These are phyloP conservation scores for Aschersonia sp. DNA, from an alignment of 2,329 filamentous ascomycete species.

Conservation along the genomic window DNA sequence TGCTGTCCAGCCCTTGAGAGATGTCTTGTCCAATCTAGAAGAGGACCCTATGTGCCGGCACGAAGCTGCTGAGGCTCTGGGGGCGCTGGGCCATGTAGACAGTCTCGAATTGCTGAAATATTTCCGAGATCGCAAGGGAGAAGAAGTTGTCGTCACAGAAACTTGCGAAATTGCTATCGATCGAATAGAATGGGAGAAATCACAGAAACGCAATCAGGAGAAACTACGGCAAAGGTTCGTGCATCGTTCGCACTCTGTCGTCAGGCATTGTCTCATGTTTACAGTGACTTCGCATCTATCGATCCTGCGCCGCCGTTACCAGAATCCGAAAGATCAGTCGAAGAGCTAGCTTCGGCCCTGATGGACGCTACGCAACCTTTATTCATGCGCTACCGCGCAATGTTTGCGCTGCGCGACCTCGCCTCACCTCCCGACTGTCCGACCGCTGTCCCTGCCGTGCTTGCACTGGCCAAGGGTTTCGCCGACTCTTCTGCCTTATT, in stretches of 20 bases:
- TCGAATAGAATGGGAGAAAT: slow-evolving; percentile 86
- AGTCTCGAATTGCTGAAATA: slow-evolving; percentile 61
- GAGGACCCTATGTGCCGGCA: slow-evolving; percentile 94
- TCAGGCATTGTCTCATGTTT: not conserved
- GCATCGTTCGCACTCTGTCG: not conserved
- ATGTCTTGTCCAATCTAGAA: slow-evolving; percentile 60
- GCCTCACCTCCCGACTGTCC: slow-evolving; percentile 85
- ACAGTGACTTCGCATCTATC: slow-evolving; percentile 85
- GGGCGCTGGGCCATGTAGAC: slow-evolving; percentile 62
- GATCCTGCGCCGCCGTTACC: slow-evolving; percentile 87
- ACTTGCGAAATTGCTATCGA: slow-evolving; percentile 96
- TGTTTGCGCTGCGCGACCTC: slow-evolving; percentile 93
- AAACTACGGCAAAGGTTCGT: slow-evolving; percentile 67
- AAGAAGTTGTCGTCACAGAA: slow-evolving; percentile 74
- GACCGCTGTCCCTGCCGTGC: slow-evolving; percentile 76
- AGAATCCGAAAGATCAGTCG: slow-evolving; percentile 52
- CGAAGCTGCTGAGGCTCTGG: slow-evolving; percentile 89
- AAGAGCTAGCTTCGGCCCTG: slow-evolving; percentile 60
- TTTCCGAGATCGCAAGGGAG: slow-evolving; percentile 60
- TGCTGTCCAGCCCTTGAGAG: slow-evolving; percentile 57
- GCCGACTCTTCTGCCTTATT: slow-evolving; percentile 81
- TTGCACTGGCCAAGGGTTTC: slow-evolving; percentile 75
- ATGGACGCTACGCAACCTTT: slow-evolving; percentile 68
- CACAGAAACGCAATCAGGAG: slow-evolving; percentile 55
- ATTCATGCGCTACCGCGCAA: slow-evolving; percentile 89